These are phyloP conservation scores for Kluyveromyces sp. DNA, from an alignment of 1,139 yeast genomes.

Conservation along the genomic window DNA sequence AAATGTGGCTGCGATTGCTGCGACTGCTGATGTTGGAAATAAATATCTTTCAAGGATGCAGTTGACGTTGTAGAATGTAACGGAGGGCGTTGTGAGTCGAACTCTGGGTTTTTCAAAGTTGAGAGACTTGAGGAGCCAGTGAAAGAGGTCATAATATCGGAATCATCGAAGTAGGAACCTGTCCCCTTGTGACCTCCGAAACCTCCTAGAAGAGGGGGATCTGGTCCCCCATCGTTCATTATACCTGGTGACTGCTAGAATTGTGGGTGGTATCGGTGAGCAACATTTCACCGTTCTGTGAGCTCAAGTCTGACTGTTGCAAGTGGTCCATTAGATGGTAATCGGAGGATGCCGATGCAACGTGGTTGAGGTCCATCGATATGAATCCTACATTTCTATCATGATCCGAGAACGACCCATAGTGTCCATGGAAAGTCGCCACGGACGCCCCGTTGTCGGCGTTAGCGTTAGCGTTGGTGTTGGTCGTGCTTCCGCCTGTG, in stretches of 20 bases:
- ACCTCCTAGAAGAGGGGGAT: background rate
- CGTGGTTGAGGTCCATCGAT: slow-evolving; percentile 5
- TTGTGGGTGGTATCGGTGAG: slow-evolving; percentile 1
- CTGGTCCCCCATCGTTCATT: slow-evolving; percentile 6
- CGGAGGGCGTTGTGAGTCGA: slow-evolving; percentile 5
- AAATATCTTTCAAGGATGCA: slow-evolving; percentile 8
- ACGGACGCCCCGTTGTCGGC: background rate
- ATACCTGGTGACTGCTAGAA: slow-evolving; percentile 8
- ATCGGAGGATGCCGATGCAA: background rate
- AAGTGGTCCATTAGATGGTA: slow-evolving; percentile 6
- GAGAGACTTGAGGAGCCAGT: slow-evolving; percentile 4
- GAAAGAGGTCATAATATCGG: slow-evolving; percentile 2
- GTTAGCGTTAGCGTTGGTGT: slow-evolving; percentile 2
- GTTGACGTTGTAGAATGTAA: slow-evolving; percentile 10
- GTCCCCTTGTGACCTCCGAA: background rate
- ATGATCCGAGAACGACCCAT: slow-evolving; percentile 15
- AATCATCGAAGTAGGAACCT: slow-evolving; percentile 5
- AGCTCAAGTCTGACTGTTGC: slow-evolving; percentile 7
- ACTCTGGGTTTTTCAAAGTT: slow-evolving; percentile 2
- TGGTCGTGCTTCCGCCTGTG: too few relatives aligned
- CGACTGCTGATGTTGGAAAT: slow-evolving; percentile 3
- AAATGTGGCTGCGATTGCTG: background rate
- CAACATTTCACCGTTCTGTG: slow-evolving; percentile 8
- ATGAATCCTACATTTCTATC: slow-evolving; percentile 13
- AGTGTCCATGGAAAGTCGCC: slow-evolving; percentile 4